phyloP scores from a whole-genome alignment of 805 yeast species.

The Yamadazyma tumulicola region DNA sequence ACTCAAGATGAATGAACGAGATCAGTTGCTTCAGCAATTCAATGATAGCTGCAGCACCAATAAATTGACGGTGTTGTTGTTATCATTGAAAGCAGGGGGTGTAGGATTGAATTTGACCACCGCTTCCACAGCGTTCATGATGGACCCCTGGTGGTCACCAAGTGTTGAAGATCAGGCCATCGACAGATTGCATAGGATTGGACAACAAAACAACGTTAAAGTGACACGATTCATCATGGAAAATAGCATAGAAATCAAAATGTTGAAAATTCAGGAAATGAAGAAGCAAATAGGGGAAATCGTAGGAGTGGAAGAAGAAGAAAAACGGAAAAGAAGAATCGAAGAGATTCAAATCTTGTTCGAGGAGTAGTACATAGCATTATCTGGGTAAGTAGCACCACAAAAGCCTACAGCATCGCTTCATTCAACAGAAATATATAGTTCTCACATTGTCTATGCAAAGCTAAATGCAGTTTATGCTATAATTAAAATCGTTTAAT shows the following conservation, averaged over 20 bases:
- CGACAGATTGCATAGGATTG: conserved; percentile 87
- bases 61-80: conserved; percentile 48
- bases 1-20: conserved; percentile 61
- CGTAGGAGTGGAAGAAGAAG: conserved; percentile 72
- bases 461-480: too few relatives aligned
- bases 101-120: conserved; percentile 86
- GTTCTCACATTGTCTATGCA: too few relatives aligned
- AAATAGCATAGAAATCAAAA: conserved; percentile 80
- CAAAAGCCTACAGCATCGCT: too few relatives aligned
- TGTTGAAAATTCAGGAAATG: conserved; percentile 82
- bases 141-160: conserved; percentile 99
- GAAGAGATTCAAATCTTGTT: conserved; percentile 72
- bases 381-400: too few relatives aligned
- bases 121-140: conserved; percentile 80
- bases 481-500: too few relatives aligned
- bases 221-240: conserved; percentile 79
- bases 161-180: conserved; percentile 90
- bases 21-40: conserved; percentile 57
- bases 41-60: conserved; percentile 23
- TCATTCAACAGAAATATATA: too few relatives aligned
- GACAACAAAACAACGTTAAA: conserved; percentile 69
- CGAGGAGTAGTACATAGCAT: conserved; percentile 43
- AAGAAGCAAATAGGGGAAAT: conserved; percentile 81
- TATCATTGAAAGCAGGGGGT: conserved; percentile 90
- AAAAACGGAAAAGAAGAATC: conserved; percentile 61